Base-by-base conservation (phyloP, 108 stramenopile genomes). In the Cyclotella choctawhatcheeana region DNA sequence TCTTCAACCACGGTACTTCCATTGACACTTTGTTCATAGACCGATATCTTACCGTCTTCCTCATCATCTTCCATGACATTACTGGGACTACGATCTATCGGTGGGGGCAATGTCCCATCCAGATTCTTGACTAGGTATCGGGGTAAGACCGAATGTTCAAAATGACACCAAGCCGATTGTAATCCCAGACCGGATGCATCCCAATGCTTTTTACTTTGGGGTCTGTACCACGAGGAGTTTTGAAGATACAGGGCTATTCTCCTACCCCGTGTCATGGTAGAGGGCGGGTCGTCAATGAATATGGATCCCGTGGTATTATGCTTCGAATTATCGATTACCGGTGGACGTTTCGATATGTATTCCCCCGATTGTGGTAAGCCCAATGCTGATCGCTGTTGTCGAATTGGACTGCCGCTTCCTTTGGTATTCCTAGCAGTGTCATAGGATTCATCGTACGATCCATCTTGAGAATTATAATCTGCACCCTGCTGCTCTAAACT, bases 71-170 rank as follows among this genome's bases (percentile, higher is more conserved):
- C 43, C 43, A 45, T 48, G 16, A n/a, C 26, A 31, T 48, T 30
- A 21, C 21, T 61, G 43, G 7, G 13, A 31, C 17, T 64, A 45
- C 17, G 25, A 35, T 54, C 35, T 22, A 31, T 59, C 21, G 43
- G 21, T 3, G 58, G 47, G 21, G 68, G 63, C 29, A 59, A 60
- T 16, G 62, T 47, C 30, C 67, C 62, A 70, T 77, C 73, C 10
- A 29, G 44, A 21, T 73, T 75, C 47, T 51, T 65, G 5, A 77
- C 73, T 2, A 77, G 62, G 53, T 82, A 82, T 34, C 95, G 71
- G 2, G 87, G 81, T 48, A 96, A 64, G 0, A 92, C 81, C n/a
- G 83, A 83, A 60, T 93, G 93, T 70, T 96, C 95, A 84, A 93
- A 96, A 67, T 93, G 92, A 20, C 85, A 91, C 95, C 95, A 96